Evolutionary conservation across 73 alveolate genomes (phyloP), one percentile per base, ranked within the genome.

Genomic region (Paramecium caudatum): DNA sequence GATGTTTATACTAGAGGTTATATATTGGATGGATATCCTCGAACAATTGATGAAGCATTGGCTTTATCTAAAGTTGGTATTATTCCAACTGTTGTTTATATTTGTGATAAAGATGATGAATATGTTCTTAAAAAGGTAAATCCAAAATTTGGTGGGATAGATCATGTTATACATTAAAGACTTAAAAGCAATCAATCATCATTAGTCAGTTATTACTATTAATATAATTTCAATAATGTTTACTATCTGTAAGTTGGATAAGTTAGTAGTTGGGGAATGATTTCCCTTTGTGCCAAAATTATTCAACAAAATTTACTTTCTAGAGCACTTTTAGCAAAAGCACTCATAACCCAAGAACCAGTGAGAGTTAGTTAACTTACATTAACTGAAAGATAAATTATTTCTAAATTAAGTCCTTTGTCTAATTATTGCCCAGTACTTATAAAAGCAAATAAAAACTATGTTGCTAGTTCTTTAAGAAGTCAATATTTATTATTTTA

Each of bases 1-100:
- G 99, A 97, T 88, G 91, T 96, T 69, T 82, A 92, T 30, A 82
- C 90, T 61, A 94, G 92, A 46, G 98, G 98, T 50, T 94, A 93
- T 83, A 94, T 96, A 47, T 91, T 97, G 8, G 99, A 97, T 85
- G 99, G 98, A 34, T 97, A 96, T 92, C 99, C 99, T 17, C 93
- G 94, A 90, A 96, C 97, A 6, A 93, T 95, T 81, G 92, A 93
- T 50, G 95, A 97, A 90, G 99, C 99, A 17, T 83, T 93, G 41
- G 63, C 90, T 27, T 74, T 97, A 61, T 94, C 97, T n/a, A 92
- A 93, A 84, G 84, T 68, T 32, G 96, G 96, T 19, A 47, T 95
- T n/a, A 90, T 86, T 13, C 96, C 95, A 2, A 74, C 91, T 17
- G 61, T 68, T 7, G 82, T 84, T 3, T 85, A 87, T 36, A 41